Base-by-base conservation (phyloP, 176 grass and related monocot species). In the Typha latifolia region DNA sequence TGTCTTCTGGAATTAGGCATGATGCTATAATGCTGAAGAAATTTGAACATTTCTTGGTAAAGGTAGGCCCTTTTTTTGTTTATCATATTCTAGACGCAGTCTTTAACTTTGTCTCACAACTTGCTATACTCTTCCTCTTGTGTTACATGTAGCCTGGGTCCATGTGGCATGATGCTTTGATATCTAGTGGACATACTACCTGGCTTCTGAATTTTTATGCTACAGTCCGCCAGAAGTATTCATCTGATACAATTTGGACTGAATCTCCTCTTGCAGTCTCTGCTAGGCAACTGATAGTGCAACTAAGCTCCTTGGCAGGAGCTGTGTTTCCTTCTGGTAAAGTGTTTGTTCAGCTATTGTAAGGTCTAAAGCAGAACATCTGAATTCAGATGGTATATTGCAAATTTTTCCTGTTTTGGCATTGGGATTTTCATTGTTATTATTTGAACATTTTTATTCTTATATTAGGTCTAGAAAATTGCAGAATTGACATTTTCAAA, bases 281-380 rank as follows among this genome's bases (percentile, higher is more conserved):
- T 29, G 84, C 83, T 78, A 80, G 89, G 57, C 85, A 92, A 64
- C 83, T 97, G 52, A 91, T 92, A 82, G 85, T 92, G 61, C 94
- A 97, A 64, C 76, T 92, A 57, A 92, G 94, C 85, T 97, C 94
- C 49, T 81, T 97, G 85, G 67, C 94, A 78, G 94, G 92, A 56
- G 12, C 81, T 68, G 81, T 92, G 50, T 92, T 97, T 92, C 94
- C 89, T 79, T 80, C 78, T 76, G 89, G 94, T 84, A 84, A 71
- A 66, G 18, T 79, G 81, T 77, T 71, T 66, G 9, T 63, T 48
- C 26, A 64, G 79, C 34, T 37, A 37, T 8, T 37, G 34, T 37
- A 37, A 8, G 4, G 34, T 6, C 2, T 37, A 37, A 37, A 37
- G 34, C 4, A 37, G 34, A 37, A 21, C n/a, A 57, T 57, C 20